Conservation (phyloP, 2,329 filamentous ascomycete genomes). For the Blumeria hordei region DNA sequence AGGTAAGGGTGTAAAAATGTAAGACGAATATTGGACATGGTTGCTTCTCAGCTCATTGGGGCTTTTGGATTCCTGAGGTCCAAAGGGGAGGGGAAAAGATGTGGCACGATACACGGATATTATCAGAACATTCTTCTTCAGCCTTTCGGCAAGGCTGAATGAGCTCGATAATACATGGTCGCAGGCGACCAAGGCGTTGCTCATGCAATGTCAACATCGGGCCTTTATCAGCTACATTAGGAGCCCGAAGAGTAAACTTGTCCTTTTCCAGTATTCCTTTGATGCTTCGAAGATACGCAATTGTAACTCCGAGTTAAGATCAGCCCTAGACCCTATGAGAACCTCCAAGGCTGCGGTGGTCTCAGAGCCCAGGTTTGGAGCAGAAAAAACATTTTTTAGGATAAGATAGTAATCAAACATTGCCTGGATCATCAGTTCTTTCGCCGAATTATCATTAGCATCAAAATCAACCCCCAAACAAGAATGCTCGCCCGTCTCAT, state of each 20-base stretch:
- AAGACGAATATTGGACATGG: slow-evolving; percentile 37
- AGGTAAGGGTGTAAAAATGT: slow-evolving; percentile 46
- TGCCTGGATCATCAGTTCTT: slow-evolving; percentile 32
- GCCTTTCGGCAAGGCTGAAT: no score
- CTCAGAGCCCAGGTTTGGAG: slow-evolving; percentile 13
- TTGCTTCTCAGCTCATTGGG: not conserved
- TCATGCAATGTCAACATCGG: no score
- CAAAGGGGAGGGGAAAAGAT: no score
- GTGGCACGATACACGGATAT: no score
- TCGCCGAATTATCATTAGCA: not conserved
- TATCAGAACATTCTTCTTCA: no score
- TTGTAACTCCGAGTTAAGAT: slow-evolving; percentile 22
- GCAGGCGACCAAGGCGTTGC: no score
- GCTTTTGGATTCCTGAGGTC: no score
- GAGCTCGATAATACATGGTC: no score
- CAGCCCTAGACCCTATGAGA: slow-evolving; percentile 21
- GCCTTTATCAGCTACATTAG: slow-evolving; percentile 20
- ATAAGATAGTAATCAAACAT: slow-evolving; percentile 32
- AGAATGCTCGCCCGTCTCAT: slow-evolving; percentile 4
- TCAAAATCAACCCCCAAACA: not conserved
- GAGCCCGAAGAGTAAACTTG: slow-evolving; percentile 58
- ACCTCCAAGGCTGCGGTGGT: slow-evolving; percentile 22
- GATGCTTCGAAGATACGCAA: slow-evolving; percentile 36
- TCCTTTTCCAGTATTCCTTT: slow-evolving; percentile 62
- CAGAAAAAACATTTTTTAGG: slow-evolving; percentile 22